These are phyloP conservation scores for Sclerotinia sclerotiorum DNA, from an alignment of 2,329 filamentous ascomycete genomes.

Conservation along the genomic window DNA sequence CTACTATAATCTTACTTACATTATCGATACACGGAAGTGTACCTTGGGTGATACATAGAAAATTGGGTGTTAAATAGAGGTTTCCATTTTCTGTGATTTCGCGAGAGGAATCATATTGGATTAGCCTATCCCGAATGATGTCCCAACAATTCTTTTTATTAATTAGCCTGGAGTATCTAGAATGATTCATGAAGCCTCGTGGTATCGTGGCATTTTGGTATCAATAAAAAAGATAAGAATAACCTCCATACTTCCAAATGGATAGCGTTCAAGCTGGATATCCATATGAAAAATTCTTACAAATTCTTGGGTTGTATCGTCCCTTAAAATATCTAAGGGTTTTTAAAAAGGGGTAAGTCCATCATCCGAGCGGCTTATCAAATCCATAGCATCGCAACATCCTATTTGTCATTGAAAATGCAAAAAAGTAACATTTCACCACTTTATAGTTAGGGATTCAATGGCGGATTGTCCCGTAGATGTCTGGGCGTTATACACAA, in stretches of 20 bases:
- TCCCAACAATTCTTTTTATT: neutral
- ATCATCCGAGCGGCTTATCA: neutral
- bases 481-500: neutral
- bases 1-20: neutral
- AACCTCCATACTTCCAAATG: neutral
- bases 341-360: neutral
- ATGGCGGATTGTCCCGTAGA: neutral
- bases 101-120: neutral
- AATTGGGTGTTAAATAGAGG: neutral
- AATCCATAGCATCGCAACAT: neutral
- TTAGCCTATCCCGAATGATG: neutral
- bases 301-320: neutral
- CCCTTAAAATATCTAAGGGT: neutral
- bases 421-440: neutral
- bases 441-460: neutral
- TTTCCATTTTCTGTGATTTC: neutral
- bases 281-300: neutral
- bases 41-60: neutral
- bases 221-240: neutral
- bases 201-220: neutral
- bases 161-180: neutral
- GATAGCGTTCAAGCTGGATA: neutral
- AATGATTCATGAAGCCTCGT: neutral
- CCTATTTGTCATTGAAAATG: neutral
- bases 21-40: neutral